These are phyloP conservation scores for Saitozyma sp. DNA, from an alignment of 768 basidiomycete species.

Conservation along the genomic window DNA sequence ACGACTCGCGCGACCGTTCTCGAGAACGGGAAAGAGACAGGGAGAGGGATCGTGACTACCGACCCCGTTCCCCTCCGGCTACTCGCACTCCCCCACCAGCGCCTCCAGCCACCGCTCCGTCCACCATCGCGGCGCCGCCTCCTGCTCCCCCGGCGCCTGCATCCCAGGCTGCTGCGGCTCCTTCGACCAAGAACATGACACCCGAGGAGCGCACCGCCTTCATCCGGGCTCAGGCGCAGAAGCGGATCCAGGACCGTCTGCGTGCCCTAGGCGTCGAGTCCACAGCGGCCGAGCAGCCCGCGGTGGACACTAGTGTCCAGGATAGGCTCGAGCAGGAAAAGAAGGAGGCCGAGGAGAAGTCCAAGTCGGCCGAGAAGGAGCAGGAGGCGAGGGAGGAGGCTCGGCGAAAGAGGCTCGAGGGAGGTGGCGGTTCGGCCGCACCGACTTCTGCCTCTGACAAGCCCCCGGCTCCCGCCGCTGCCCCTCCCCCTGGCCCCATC, in stretches of 20 bases:
- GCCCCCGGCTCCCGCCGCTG: constrained; percentile 48
- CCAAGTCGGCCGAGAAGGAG: constrained; percentile 71
- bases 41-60: constrained; percentile 34
- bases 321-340: constrained; percentile 81
- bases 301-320: constrained; percentile 76
- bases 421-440: constrained; percentile 50
- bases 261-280: constrained; percentile 73
- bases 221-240: constrained; percentile 74
- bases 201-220: constrained; percentile 77
- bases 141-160: constrained; percentile 49
- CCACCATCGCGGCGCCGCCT: constrained; percentile 54
- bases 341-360: constrained; percentile 86
- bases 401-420: constrained; percentile 71
- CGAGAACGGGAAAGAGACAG: constrained; percentile 53
- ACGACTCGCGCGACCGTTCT: constrained; percentile 53
- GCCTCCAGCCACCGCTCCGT: constrained; percentile 54
- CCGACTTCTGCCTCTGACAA: constrained; percentile 56
- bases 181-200: constrained; percentile 74
- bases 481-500: constrained; percentile 55
- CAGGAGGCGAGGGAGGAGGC: constrained; percentile 75
- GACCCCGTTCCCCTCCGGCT: constrained; percentile 23
- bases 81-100: constrained; percentile 45
- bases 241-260: constrained; percentile 80
- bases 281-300: constrained; percentile 27
- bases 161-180: constrained; percentile 50